These are phyloP conservation scores for Nemania diffusa DNA, from an alignment of 2,329 filamentous ascomycete species.

Conservation along the genomic window DNA sequence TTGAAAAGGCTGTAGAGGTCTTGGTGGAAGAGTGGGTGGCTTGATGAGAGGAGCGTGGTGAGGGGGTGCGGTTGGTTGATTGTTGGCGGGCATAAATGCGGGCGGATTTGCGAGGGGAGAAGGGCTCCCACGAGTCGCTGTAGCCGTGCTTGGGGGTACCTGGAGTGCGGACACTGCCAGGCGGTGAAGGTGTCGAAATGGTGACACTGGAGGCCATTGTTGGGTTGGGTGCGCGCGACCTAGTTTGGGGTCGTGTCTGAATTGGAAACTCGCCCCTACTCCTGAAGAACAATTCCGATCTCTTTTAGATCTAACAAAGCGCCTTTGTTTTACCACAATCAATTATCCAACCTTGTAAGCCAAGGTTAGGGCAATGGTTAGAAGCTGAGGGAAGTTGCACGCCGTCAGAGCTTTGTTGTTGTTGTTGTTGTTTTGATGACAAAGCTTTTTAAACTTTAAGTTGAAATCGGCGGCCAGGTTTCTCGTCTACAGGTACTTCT, in stretches of 20 bases:
- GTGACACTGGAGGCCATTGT: conserved; percentile 52
- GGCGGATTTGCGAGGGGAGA: conserved; percentile 75
- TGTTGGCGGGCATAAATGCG: conserved; percentile 69
- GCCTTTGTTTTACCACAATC: not conserved
- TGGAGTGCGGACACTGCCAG: conserved; percentile 70
- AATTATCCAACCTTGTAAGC: not conserved
- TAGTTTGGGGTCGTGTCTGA: conserved; percentile 12
- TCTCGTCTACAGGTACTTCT: not conserved
- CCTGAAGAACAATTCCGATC: conserved; percentile 1
- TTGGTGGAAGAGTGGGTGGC: conserved; percentile 43
- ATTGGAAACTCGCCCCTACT: conserved; percentile 22
- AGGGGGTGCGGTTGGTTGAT: conserved; percentile 66
- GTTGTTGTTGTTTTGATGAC: conserved; percentile 15
- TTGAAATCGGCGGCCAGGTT: not conserved
- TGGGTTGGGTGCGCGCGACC: conserved; percentile 30
- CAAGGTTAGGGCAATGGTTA: not conserved
- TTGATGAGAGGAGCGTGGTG: conserved; percentile 53
- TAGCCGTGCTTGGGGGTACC: conserved; percentile 75
- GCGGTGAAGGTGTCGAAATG: conserved; percentile 69
- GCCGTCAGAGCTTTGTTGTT: not conserved
- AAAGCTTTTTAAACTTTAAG: not conserved
- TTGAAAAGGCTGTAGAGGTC: conserved; percentile 48
- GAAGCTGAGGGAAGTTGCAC: conserved; percentile 1
- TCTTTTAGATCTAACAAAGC: not conserved
- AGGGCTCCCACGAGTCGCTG: conserved; percentile 77